phyloP scores from a whole-genome alignment of 177 flowering plant genomes.

The Vitis hybrid region DNA sequence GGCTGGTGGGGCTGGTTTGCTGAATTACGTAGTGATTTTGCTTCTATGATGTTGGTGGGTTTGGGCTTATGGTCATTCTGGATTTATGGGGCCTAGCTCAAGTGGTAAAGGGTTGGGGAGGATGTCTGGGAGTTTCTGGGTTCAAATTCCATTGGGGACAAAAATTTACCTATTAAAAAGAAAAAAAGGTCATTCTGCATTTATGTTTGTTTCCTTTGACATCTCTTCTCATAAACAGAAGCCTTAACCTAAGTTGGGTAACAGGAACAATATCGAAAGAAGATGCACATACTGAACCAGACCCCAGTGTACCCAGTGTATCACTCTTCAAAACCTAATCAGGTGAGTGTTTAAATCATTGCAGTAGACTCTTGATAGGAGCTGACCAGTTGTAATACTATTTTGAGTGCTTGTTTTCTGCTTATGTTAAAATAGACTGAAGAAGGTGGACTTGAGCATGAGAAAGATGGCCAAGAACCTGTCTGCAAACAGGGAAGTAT shows the following conservation, averaged over 20 bases:
- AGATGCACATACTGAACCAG: conserved; percentile 22
- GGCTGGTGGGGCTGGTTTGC: too few relatives aligned
- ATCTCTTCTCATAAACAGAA: not conserved
- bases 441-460: conserved; percentile 21
- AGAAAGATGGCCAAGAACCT: conserved; percentile 22
- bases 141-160: too few relatives aligned
- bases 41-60: not conserved
- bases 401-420: not conserved
- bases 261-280: conserved; percentile 37
- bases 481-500: conserved; percentile 5
- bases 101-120: too few relatives aligned
- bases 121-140: too few relatives aligned
- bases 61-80: not conserved
- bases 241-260: conserved; percentile 3
- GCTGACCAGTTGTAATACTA: not conserved
- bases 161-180: too few relatives aligned
- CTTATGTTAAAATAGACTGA: conserved; percentile 18
- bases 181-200: too few relatives aligned
- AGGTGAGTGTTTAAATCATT: conserved; percentile 25
- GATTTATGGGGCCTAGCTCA: not conserved
- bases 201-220: not conserved
- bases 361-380: not conserved
- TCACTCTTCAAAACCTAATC: conserved; percentile 22
- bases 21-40: too few relatives aligned
- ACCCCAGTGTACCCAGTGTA: conserved; percentile 22